Conservation (phyloP, 148 eudicot species). For the Drosera capensis region DNA sequence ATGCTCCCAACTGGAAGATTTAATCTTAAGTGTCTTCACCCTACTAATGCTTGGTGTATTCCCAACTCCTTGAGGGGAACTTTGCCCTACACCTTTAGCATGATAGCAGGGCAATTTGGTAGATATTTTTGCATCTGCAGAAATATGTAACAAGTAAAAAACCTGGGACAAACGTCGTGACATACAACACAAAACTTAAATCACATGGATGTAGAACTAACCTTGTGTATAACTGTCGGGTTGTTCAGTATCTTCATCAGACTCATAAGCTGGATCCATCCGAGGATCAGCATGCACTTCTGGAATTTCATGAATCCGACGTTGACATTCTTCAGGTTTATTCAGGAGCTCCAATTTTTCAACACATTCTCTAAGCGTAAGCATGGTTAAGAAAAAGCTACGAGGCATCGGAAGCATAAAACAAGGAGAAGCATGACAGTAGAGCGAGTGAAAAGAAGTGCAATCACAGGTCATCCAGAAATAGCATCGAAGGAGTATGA, state of each 20-base stretch:
- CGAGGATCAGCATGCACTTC: conserved; percentile 78
- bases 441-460: conserved; percentile 7
- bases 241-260: conserved; percentile 60
- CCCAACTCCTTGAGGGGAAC: conserved; percentile 14
- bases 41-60: conserved; percentile 11
- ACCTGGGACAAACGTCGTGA: background rate
- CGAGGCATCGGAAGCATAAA: background rate
- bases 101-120: conserved; percentile 2
- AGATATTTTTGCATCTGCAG: conserved; percentile 5
- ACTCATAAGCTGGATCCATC: conserved; percentile 73
- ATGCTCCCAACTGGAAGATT: conserved; percentile 13
- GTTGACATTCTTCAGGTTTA: conserved; percentile 62
- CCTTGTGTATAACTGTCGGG: conserved; percentile 42
- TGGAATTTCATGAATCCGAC: conserved; percentile 50
- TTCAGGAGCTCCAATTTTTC: conserved; percentile 69
- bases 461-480: background rate
- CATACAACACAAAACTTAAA: background rate
- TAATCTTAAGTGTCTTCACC: conserved; percentile 9
- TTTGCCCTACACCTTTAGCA: conserved; percentile 5
- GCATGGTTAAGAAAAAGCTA: conserved; percentile 2
- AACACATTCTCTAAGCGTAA: conserved; percentile 73
- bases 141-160: background rate
- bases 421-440: conserved; percentile 53
- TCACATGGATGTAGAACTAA: background rate
- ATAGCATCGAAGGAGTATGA: no score